phyloP scores from a whole-genome alignment of 345 rosid genomes.

The Viola odorata region DNA sequence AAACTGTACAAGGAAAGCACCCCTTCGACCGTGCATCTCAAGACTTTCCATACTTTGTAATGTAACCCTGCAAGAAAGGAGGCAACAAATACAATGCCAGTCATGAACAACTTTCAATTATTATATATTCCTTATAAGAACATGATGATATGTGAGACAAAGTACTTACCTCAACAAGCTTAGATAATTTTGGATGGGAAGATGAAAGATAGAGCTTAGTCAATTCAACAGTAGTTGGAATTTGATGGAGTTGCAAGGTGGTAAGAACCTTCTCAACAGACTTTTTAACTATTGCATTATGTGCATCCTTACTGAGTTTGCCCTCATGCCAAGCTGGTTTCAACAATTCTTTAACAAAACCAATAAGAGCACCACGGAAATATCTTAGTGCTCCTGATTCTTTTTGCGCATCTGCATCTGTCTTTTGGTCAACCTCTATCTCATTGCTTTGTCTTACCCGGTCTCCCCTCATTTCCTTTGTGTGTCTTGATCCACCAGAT shows the following conservation, averaged over 20 bases:
- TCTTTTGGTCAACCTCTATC: conserved; percentile 39
- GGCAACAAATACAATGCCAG: conserved; percentile 16
- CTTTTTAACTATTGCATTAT: conserved; percentile 68
- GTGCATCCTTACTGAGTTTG: conserved; percentile 71
- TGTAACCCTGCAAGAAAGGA: conserved; percentile 64
- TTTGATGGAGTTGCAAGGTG: conserved; percentile 51
- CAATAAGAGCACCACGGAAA: conserved; percentile 60
- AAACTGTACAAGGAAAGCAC: conserved; percentile 29
- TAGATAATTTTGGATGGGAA: conserved; percentile 51
- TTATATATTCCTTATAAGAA: conserved; percentile 10
- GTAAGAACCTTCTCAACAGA: conserved; percentile 67
- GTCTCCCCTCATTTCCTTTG: conserved; percentile 33
- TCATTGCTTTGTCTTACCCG: conserved; percentile 28
- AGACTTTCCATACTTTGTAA: conserved; percentile 58
- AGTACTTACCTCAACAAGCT: conserved; percentile 75
- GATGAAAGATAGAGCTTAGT: conserved; percentile 54
- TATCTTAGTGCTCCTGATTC: conserved; percentile 53
- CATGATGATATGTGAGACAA: neutral
- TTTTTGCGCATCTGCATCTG: conserved; percentile 33
- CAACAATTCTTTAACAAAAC: conserved; percentile 57
- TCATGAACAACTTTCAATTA: conserved; percentile 12
- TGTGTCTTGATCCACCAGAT: conserved; percentile 38
- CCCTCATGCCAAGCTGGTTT: conserved; percentile 88
- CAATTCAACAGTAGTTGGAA: conserved; percentile 46
- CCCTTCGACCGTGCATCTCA: conserved; percentile 30